phyloP scores from a whole-genome alignment of 2,329 filamentous ascomycete genomes.

The Rutstroemia sp. region DNA sequence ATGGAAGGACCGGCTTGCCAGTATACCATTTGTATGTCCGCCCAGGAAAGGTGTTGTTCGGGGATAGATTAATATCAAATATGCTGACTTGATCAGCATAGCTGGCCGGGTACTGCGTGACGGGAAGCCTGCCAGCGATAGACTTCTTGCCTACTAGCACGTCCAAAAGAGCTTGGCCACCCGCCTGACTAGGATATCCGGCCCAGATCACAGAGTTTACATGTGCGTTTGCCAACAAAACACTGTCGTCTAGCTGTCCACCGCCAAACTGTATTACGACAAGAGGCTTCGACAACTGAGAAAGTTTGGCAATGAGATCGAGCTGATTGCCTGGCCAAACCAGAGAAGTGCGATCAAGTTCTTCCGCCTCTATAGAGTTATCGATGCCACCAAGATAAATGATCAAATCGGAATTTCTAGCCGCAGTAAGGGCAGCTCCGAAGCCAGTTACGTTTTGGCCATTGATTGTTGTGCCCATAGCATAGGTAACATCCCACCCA shows the following conservation, averaged over 20 bases:
- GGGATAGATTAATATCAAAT: slow-evolving; percentile 49
- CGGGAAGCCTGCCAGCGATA: slow-evolving; percentile 40
- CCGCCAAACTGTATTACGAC: slow-evolving; percentile 44
- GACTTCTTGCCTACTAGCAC: slow-evolving; percentile 40
- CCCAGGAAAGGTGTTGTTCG: slow-evolving; percentile 36
- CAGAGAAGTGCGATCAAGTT: slow-evolving; percentile 40
- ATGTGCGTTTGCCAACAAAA: slow-evolving; percentile 39
- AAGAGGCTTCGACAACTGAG: slow-evolving; percentile 39
- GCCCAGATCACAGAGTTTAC: slow-evolving; percentile 49
- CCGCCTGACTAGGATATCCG: slow-evolving; percentile 53
- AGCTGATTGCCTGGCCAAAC: slow-evolving; percentile 46
- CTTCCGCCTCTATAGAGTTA: slow-evolving; percentile 42
- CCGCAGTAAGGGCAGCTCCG: neutral
- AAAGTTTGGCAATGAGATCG: slow-evolving; percentile 41
- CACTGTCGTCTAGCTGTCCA: slow-evolving; percentile 35
- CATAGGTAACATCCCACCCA: slow-evolving; percentile 18
- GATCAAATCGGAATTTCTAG: slow-evolving; percentile 38
- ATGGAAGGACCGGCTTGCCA: slow-evolving; percentile 40
- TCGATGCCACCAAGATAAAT: slow-evolving; percentile 50
- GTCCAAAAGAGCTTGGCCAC: slow-evolving; percentile 47
- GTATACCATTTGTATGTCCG: slow-evolving; percentile 54
- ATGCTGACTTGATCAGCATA: slow-evolving; percentile 45
- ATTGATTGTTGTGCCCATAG: slow-evolving; percentile 31
- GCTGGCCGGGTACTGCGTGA: slow-evolving; percentile 48
- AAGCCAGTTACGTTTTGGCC: neutral